A percentile compares a stretch with the other conserved stretches of the same genome.
Conservation (phyloP, 1,284 basidiomycete species). For the Farysia itapuensis region DNA sequence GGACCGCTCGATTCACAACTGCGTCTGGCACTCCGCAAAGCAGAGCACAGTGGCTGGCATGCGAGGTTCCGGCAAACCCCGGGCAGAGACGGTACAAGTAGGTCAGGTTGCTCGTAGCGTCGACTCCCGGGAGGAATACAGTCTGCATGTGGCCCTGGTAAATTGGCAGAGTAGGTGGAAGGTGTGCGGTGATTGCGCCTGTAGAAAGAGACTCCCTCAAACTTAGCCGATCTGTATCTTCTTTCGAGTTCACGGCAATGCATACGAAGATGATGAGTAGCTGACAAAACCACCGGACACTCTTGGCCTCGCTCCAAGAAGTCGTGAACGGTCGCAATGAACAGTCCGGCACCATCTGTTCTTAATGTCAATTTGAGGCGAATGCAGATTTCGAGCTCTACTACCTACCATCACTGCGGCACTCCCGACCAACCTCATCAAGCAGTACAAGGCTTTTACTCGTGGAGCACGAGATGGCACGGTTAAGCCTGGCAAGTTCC, state of each 20-base stretch:
- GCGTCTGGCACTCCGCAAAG: conserved; percentile 28
- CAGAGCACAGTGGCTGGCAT: conserved; percentile 30
- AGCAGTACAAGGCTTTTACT: conserved; percentile 26
- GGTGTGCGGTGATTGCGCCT: conserved; percentile 29
- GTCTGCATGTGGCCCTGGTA: conserved; percentile 35
- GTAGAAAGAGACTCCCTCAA: neutral
- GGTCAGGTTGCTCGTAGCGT: conserved; percentile 11
- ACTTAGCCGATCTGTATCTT: neutral
- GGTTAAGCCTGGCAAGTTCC: conserved; percentile 27
- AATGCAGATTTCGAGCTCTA: neutral
- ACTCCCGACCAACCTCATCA: conserved; percentile 34
- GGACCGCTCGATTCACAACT: conserved; percentile 22
- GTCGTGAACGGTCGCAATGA: conserved; percentile 25
- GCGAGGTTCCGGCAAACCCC: conserved; percentile 22
- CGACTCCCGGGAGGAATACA: conserved; percentile 14
- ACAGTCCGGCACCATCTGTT: conserved; percentile 33
- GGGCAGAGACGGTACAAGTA: conserved; percentile 28
- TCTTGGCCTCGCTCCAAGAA: conserved; percentile 18
- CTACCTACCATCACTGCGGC: conserved; percentile 29
- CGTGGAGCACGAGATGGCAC: conserved; percentile 23
- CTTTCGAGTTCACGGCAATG: neutral
- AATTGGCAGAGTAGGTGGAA: conserved; percentile 12
- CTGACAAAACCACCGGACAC: conserved; percentile 26
- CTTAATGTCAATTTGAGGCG: neutral
- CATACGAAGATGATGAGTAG: conserved; percentile 35